Evolutionary conservation across 73 alveolate species (phyloP).

Genomic region (Tetrahymena thermophila): DNA sequence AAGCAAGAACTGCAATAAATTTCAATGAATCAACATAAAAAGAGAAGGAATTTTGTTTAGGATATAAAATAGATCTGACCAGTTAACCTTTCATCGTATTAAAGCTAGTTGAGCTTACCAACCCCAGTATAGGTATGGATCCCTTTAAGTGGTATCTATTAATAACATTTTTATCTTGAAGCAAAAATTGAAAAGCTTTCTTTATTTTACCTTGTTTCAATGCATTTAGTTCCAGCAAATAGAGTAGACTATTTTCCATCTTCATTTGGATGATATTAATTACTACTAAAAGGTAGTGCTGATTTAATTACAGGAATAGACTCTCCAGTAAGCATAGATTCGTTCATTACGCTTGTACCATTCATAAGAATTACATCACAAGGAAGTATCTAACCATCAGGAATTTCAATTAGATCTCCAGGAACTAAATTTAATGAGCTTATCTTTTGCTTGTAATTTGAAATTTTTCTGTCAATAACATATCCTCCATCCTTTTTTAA

Average conservation of each 20-base stretch:
- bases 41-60: constrained; percentile 51
- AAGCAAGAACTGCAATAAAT: constrained; percentile 48
- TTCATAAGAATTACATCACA: not conserved
- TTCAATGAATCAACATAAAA: constrained; percentile 62
- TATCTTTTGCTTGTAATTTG: not conserved
- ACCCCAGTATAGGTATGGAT: constrained; percentile 20
- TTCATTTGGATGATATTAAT: constrained; percentile 22
- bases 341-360: constrained; percentile 84
- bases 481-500: not conserved
- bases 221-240: constrained; percentile 49
- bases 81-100: constrained; percentile 65
- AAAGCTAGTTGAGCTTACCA: constrained; percentile 61
- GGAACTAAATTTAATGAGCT: not conserved
- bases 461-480: not conserved
- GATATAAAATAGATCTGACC: constrained; percentile 62
- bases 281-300: constrained; percentile 57
- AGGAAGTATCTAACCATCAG: not conserved
- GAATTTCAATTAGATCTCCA: not conserved
- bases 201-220: constrained; percentile 23
- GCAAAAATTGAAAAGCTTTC: too few species aligned
- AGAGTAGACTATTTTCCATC: constrained; percentile 14
- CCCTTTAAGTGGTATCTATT: not conserved
- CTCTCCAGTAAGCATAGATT: constrained; percentile 93
- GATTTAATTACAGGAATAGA: constrained; percentile 79
- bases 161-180: not conserved